Percentiles rank a stretch among this genome's conserved stretches.
Evolutionary conservation across 1,284 basidiomycete genomes (phyloP).

Genomic region (Abortiporus biennis): DNA sequence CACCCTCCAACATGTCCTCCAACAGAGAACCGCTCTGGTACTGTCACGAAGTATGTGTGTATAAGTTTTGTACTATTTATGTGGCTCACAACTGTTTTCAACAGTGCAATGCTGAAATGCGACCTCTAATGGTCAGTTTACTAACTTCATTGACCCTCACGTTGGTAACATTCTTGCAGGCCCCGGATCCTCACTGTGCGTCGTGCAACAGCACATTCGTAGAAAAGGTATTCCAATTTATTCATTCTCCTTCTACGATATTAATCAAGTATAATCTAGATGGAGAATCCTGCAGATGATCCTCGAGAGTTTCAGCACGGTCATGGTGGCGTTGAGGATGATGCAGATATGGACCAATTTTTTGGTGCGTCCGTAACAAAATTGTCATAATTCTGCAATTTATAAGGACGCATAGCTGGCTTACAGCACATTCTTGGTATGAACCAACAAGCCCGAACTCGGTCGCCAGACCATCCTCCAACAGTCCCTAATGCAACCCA

Average conservation of each 20-base stretch:
- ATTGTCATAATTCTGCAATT: no score
- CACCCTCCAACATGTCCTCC: constrained; percentile 39
- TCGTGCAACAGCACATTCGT: constrained; percentile 70
- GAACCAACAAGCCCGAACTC: no score
- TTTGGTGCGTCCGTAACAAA: constrained; percentile 28
- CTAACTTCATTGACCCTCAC: not conserved
- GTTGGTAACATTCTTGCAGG: constrained; percentile 30
- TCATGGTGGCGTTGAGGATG: constrained; percentile 25
- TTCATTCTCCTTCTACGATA: not conserved
- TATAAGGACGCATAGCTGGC: no score
- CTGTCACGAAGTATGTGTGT: constrained; percentile 60
- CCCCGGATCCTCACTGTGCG: constrained; percentile 70
- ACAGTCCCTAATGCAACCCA: no score
- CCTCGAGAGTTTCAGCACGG: constrained; percentile 53
- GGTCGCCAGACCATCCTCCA: no score
- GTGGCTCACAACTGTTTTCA: constrained; percentile 11
- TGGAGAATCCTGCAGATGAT: constrained; percentile 68
- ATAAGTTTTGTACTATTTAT: not conserved
- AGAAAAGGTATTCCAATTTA: constrained; percentile 48
- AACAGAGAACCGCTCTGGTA: constrained; percentile 67
- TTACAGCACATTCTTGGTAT: constrained; percentile 12
- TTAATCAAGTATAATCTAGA: constrained; percentile 32
- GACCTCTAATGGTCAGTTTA: constrained; percentile 64
- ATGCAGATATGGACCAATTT: constrained; percentile 32
- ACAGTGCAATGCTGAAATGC: constrained; percentile 75